phyloP scores from a whole-genome alignment of 768 basidiomycete species.

The Nidularia pulvinata region DNA sequence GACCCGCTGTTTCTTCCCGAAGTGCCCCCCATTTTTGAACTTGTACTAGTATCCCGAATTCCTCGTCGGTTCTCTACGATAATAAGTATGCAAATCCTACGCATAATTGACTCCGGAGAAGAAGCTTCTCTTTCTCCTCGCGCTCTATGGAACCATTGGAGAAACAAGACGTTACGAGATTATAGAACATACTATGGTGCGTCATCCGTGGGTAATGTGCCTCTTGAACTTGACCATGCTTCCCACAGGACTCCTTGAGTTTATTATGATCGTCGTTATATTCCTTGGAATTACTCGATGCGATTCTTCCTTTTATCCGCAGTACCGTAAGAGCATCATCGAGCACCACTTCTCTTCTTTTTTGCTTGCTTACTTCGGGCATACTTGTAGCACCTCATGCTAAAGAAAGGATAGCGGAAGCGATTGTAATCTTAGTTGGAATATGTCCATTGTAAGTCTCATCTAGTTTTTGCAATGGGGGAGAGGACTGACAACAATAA shows the following conservation, averaged over 20 bases:
- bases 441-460: background rate
- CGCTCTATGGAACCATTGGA: slow-evolving; percentile 1
- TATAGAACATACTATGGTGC: background rate
- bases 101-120: background rate
- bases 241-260: background rate
- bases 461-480: too few relatives aligned
- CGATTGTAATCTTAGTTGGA: background rate
- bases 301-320: too few relatives aligned
- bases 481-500: background rate
- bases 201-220: background rate
- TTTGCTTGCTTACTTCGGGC: too few relatives aligned
- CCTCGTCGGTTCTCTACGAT: too few relatives aligned
- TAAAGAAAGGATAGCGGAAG: too few relatives aligned
- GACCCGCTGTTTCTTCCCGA: too few relatives aligned
- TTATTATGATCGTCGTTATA: background rate
- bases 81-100: background rate
- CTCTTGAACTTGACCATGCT: background rate
- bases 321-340: too few relatives aligned
- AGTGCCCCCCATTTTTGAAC: too few relatives aligned
- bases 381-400: too few relatives aligned
- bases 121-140: background rate
- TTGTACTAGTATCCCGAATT: too few relatives aligned
- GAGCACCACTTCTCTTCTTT: too few relatives aligned
- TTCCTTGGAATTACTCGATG: too few relatives aligned
- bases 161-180: background rate